These are phyloP conservation scores for Botrytis cinerea DNA, from an alignment of 2,329 filamentous ascomycete genomes.

Conservation along the genomic window DNA sequence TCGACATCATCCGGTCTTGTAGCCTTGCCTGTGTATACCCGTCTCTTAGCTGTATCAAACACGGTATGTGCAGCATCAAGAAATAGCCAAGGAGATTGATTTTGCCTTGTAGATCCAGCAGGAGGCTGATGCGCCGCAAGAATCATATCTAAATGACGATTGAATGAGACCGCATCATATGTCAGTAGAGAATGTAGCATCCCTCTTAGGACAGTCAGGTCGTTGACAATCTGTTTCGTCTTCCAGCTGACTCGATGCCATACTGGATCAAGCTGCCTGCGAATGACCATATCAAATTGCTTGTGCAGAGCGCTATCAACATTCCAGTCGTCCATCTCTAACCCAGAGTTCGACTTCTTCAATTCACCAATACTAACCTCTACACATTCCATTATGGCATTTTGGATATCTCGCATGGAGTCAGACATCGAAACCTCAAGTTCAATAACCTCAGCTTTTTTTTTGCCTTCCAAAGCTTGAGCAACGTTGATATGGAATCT, in stretches of 20 bases:
- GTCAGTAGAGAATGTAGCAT: constrained; percentile 81
- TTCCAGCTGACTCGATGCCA: constrained; percentile 97
- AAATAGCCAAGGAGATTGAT: constrained; percentile 93
- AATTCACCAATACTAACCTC: constrained; percentile 92
- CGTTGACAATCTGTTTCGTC: constrained; percentile 90
- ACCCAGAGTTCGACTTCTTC: constrained; percentile 82
- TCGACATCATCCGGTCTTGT: constrained; percentile 39
- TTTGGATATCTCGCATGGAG: constrained; percentile 89
- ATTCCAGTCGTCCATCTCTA: constrained; percentile 98
- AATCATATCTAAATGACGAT: constrained; percentile 92
- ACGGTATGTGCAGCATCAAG: constrained; percentile 93
- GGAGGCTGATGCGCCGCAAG: constrained; percentile 86
- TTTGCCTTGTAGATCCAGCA: constrained; percentile 82
- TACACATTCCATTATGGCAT: constrained; percentile 92
- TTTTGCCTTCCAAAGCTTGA: constrained; percentile 83
- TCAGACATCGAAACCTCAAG: constrained; percentile 96
- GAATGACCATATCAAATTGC: constrained; percentile 86
- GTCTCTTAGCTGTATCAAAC: constrained; percentile 83
- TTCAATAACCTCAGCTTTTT: constrained; percentile 95
- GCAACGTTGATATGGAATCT: constrained; percentile 91
- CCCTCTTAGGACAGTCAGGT: constrained; percentile 78
- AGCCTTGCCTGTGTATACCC: constrained; percentile 76
- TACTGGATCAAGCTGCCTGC: constrained; percentile 89
- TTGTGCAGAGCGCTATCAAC: constrained; percentile 88
- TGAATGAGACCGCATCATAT: constrained; percentile 87